These are phyloP conservation scores for Trichosporon ovoides DNA, from an alignment of 1,284 basidiomycete genomes.

Conservation along the genomic window DNA sequence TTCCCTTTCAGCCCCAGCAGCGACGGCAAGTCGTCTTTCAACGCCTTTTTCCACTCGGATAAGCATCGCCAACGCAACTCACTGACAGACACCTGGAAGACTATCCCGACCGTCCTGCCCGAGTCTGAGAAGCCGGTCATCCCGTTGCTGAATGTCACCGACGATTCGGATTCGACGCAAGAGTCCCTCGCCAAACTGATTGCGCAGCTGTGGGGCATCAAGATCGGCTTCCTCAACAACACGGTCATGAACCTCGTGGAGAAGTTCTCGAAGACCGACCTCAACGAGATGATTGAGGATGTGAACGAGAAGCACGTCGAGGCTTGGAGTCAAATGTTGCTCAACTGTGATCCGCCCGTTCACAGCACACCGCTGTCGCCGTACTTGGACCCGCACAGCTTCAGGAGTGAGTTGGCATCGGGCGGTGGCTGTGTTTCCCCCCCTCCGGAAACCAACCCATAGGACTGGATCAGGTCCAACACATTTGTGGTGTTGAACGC, in stretches of 20 bases:
- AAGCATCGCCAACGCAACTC: conserved; percentile 10
- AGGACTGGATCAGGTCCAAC: too few relatives aligned
- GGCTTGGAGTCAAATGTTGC: conserved; percentile 78
- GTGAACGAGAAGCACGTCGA: conserved; percentile 57
- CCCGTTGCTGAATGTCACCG: conserved; percentile 78
- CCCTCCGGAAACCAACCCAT: too few relatives aligned
- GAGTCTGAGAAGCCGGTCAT: conserved; percentile 58
- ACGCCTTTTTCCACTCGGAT: not conserved
- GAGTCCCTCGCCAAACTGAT: conserved; percentile 67
- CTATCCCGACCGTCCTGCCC: conserved; percentile 50
- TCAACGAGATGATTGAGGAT: conserved; percentile 21
- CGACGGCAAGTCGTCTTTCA: conserved; percentile 11
- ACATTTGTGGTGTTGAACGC: not conserved
- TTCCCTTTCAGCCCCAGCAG: conserved; percentile 48
- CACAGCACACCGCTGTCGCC: conserved; percentile 69
- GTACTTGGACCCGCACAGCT: conserved; percentile 69
- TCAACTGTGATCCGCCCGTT: conserved; percentile 66
- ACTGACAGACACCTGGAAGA: conserved; percentile 37
- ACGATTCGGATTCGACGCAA: conserved; percentile 72
- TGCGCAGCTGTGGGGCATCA: conserved; percentile 71
- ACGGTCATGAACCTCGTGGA: conserved; percentile 57
- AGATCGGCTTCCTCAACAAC: conserved; percentile 75
- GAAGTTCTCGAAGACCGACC: conserved; percentile 39
- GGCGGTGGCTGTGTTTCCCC: too few relatives aligned
- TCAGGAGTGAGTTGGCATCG: conserved; percentile 33